Percentiles rank a stretch among this genome's conserved stretches.
Evolutionary conservation across 371 early-diverging fungal species (phyloP).

Genomic region (Mucor racemosus): DNA sequence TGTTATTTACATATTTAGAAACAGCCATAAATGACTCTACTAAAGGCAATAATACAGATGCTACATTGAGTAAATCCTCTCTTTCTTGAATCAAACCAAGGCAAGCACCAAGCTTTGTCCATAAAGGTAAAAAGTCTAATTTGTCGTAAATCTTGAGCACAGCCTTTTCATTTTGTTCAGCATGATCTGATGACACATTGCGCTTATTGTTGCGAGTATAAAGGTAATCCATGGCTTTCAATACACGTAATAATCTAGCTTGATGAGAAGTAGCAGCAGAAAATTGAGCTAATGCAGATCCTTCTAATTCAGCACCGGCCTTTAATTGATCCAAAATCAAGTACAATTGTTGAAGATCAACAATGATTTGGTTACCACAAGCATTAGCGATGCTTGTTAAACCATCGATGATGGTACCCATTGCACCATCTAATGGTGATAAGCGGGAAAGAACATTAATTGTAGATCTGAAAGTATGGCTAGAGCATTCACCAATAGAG

Average conservation of each 20-base stretch:
- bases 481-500: slow-evolving; percentile 90
- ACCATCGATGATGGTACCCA: slow-evolving; percentile 79
- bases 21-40: slow-evolving; percentile 98
- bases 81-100: slow-evolving; percentile 76
- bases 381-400: slow-evolving; percentile 72
- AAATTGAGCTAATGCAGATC: slow-evolving; percentile 68
- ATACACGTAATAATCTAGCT: slow-evolving; percentile 89
- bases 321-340: slow-evolving; percentile 60
- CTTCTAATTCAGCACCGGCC: slow-evolving; percentile 69
- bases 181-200: slow-evolving; percentile 19
- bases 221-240: slow-evolving; percentile 94
- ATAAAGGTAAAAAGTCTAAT: slow-evolving; percentile 74
- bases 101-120: slow-evolving; percentile 81
- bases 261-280: slow-evolving; percentile 88
- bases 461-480: slow-evolving; percentile 93
- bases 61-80: slow-evolving; percentile 84
- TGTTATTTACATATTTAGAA: slow-evolving; percentile 70
- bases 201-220: slow-evolving; percentile 49
- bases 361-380: slow-evolving; percentile 69
- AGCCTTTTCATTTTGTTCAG: slow-evolving; percentile 57
- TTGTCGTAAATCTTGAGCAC: slow-evolving; percentile 73
- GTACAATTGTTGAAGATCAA: slow-evolving; percentile 70
- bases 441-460: slow-evolving; percentile 89
- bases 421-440: slow-evolving; percentile 73
- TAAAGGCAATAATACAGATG: slow-evolving; percentile 91